These are phyloP conservation scores for Hortaea sp. DNA, from an alignment of 2,329 filamentous ascomycete species.

Conservation along the genomic window DNA sequence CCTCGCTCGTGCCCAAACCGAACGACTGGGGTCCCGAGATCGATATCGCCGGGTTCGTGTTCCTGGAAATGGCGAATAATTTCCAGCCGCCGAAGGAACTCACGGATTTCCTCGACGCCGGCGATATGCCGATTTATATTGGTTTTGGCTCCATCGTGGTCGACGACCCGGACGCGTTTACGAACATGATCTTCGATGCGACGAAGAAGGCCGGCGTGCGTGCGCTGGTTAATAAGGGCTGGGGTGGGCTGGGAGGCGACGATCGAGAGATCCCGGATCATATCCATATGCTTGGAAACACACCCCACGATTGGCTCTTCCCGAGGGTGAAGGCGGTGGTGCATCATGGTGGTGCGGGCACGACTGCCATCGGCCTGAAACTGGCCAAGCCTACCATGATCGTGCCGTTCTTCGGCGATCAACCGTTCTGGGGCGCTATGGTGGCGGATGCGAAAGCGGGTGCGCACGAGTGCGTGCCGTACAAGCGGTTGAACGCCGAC, in stretches of 20 bases:
- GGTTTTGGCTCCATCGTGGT: conserved; percentile 70
- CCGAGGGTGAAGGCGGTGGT: conserved; percentile 56
- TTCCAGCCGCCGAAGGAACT: conserved; percentile 26
- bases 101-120: conserved; percentile 43
- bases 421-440: conserved; percentile 69
- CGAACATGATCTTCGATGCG: conserved; percentile 61
- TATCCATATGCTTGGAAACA: conserved; percentile 63
- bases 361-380: conserved; percentile 63
- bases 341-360: conserved; percentile 70
- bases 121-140: conserved; percentile 58
- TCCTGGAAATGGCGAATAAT: conserved; percentile 25
- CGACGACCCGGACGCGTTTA: conserved; percentile 59
- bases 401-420: conserved; percentile 71
- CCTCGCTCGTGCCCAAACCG: conserved; percentile 32
- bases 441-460: conserved; percentile 55
- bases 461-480: conserved; percentile 53
- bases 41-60: conserved; percentile 26
- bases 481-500: conserved; percentile 55
- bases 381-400: conserved; percentile 64
- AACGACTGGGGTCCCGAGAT: conserved; percentile 32
- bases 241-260: conserved; percentile 57
- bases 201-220: conserved; percentile 56
- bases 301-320: conserved; percentile 69
- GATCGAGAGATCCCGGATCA: conserved; percentile 51
- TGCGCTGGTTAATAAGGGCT: conserved; percentile 64